These are phyloP conservation scores for Paragyromitra xinjiangensis DNA, from an alignment of 495 filamentous ascomycete genomes.

Conservation along the genomic window DNA sequence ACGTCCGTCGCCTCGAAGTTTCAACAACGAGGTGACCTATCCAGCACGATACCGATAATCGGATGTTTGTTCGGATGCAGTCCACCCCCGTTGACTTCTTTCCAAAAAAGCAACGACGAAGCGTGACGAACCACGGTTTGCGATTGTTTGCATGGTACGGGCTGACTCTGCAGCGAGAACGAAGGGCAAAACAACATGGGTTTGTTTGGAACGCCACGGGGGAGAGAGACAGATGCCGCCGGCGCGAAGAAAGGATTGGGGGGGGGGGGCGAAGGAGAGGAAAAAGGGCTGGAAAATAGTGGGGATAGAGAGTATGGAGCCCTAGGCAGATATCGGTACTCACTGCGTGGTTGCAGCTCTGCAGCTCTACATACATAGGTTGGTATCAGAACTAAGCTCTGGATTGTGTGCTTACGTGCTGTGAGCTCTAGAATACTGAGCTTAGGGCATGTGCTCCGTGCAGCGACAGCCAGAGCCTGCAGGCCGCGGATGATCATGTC, in stretches of 20 bases:
- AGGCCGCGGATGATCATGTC: constrained; percentile 5
- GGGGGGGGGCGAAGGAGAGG: neutral
- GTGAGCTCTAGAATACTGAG: neutral
- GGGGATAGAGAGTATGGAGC: constrained; percentile 14
- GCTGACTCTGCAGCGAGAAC: constrained; percentile 40
- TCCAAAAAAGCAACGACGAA: constrained; percentile 32
- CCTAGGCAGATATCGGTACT: constrained; percentile 30
- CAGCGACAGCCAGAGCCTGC: neutral
- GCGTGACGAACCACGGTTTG: constrained; percentile 52
- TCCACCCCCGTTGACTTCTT: constrained; percentile 21
- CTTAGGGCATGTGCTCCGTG: constrained; percentile 36
- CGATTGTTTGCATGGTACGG: constrained; percentile 49
- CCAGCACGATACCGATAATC: constrained; percentile 37
- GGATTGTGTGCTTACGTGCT: constrained; percentile 37
- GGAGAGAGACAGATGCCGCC: constrained; percentile 10
- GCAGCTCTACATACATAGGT: constrained; percentile 4
- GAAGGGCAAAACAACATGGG: constrained; percentile 30
- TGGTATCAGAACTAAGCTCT: constrained; percentile 10
- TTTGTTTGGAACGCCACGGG: constrained; percentile 47
- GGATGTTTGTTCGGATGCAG: constrained; percentile 50
- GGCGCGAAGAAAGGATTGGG: constrained; percentile 16
- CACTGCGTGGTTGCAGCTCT: constrained; percentile 40
- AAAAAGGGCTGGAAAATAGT: constrained; percentile 13
- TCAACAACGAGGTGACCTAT: constrained; percentile 30
- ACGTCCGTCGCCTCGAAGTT: constrained; percentile 12